Evolutionary conservation across 768 basidiomycete genomes (phyloP), one percentile per base, ranked within the genome.

Genomic region (Suillus sp.): DNA sequence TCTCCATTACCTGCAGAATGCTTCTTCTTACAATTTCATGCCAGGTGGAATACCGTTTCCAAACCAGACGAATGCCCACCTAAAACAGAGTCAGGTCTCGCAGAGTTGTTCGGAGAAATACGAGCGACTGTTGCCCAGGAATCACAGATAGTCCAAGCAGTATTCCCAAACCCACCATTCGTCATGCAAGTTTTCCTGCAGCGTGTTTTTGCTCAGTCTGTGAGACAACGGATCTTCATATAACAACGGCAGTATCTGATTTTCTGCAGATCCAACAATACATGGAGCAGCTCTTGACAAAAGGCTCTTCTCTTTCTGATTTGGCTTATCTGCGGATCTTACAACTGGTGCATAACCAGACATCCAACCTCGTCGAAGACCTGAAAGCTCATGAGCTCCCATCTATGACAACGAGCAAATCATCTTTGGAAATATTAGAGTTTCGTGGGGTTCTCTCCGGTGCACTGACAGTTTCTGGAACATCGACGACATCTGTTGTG

Each of bases 161-260:
- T 99, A 14, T 99, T 99, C 75, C 97, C 97, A 1, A 95, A 96
- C 69, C 96, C 97, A 10, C 86, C 91, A 20, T 86, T 93, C 18
- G 97, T 99, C 4, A 96, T 99, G 94, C 95, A 97, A 74, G 96
- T 98, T 18, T 99, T 99, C 76, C 74, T 99, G 47, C 97, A 98
- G 71, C 84, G 97, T 38, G 94, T 99, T 1, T 99, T 99, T 77
- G 96, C 96, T 2, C 97, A 98, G 81, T 93, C 95, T 54, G 95
- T 96, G 75, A 68, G 92, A 65, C 56, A 43, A 62, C 61, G 4
- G 47, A 14, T 30, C 61, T 8, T 48, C 53, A 35, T 48, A 62
- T 34, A n/a, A 30, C 62, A 16, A 30, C 50, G 27, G 64, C 40
- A 42, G 27, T 27, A 32, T 58, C 62, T 66, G 8, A 73, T 43